Evolutionary conservation across 1,284 basidiomycete species (phyloP), one percentile per base, ranked within the genome.

Genomic region (Papiliotrema fonsecae): DNA sequence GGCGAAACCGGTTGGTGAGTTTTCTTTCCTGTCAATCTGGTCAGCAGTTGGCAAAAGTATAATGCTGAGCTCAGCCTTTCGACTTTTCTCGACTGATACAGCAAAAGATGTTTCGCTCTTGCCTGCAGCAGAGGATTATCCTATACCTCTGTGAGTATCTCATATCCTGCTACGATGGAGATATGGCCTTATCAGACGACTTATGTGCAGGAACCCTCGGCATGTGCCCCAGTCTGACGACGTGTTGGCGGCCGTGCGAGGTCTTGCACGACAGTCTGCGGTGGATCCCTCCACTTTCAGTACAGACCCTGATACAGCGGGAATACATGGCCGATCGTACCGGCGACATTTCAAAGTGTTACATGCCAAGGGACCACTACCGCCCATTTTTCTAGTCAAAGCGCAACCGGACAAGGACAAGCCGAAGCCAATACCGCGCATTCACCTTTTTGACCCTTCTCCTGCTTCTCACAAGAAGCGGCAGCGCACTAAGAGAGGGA

Each of bases 81-180:
- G 57, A 22, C 55, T 70, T 19, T 70, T 64, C 55, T 61, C 62
- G 13, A 49, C 58, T n/a, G 51, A 50, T 31, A 50, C 58, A 4
- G 43, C 63, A 6, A 30, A 42, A 26, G 44, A 54, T n/a, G 43
- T 65, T n/a, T 49, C 49, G 13, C 47, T 60, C 2, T 28, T 58
- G 6, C 42, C 41, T 11, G 38, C 49, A 2, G 34, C 16, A 2
- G 67, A 65, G 32, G 45, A 44, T 10, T 67, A 64, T 46, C 38
- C 47, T 11, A 19, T 59, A 10, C 51, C 58, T 1, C 2, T 13
- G 61, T 63, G 28, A 56, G 61, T 54, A 21, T 21, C 7, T 19
- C 21, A 11, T 28, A 11, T 6, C 9, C 6, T 31, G 13, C 5
- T 44, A 44, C 27, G 25, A 11, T 19, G 4, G 40, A 18, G 34